Percentiles rank a stretch among this genome's conserved stretches.
phyloP scores from a whole-genome alignment of 2,329 filamentous ascomycete species.

The Metarhizium robertsii region DNA sequence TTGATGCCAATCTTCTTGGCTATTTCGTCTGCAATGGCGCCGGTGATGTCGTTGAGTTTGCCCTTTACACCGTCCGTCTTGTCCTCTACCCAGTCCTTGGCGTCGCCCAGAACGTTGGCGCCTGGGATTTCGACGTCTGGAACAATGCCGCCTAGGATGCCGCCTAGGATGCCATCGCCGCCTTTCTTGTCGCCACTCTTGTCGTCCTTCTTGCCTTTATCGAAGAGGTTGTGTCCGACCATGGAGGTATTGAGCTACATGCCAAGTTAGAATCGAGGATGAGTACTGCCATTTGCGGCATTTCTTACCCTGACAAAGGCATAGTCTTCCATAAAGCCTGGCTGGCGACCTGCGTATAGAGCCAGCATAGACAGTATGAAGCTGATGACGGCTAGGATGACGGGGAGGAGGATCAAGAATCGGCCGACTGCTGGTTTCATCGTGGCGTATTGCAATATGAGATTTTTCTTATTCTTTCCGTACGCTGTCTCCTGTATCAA shows the following conservation, averaged over 20 bases:
- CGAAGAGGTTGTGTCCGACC: conserved; percentile 25
- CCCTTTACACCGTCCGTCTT: conserved; percentile 25
- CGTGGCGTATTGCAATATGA: background rate
- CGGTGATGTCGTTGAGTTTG: conserved; percentile 26
- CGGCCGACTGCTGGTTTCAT: conserved; percentile 1
- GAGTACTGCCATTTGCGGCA: background rate
- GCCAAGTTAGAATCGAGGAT: background rate
- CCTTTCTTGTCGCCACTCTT: conserved; percentile 14
- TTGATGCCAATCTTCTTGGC: conserved; percentile 35
- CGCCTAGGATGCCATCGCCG: background rate
- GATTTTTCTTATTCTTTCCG: background rate
- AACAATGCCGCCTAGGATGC: no score
- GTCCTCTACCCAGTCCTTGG: conserved; percentile 21
- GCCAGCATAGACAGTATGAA: conserved; percentile 30
- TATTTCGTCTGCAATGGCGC: conserved; percentile 30
- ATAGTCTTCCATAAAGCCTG: conserved; percentile 35
- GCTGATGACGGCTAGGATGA: conserved; percentile 26
- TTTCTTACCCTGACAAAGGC: conserved; percentile 27
- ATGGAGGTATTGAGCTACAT: conserved; percentile 28
- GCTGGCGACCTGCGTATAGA: conserved; percentile 29
- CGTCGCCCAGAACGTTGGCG: conserved; percentile 18
- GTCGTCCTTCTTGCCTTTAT: conserved; percentile 12
- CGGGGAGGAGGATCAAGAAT: conserved; percentile 24
- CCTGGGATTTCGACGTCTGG: no score
- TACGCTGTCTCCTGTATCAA: background rate